Evolutionary conservation across 2,329 filamentous ascomycete genomes (phyloP), one percentile per base, ranked within the genome.

Genomic region (Trichophyton schoenleinii): DNA sequence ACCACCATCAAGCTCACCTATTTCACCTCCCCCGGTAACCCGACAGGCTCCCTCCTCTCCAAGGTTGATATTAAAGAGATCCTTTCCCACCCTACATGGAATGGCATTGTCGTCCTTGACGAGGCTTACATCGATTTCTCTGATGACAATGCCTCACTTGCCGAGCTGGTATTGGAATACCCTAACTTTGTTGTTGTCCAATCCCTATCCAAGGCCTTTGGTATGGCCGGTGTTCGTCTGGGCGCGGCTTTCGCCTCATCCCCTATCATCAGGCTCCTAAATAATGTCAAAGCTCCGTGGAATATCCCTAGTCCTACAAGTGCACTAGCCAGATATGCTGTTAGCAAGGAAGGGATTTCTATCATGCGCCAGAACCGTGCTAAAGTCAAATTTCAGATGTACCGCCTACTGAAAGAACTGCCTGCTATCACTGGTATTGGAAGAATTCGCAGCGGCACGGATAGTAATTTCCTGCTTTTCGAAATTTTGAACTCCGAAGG

Each of bases 161-260:
- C 94, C 28, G 89, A 95, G 74, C 95, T 89, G 87, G 91, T 95
- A 0, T 80, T 83, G 41, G 91, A 96, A 70, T 95, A 88, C 84
- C 91, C 92, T 58, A 99, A 99, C 74, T 80, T 99, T 28, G 91
- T 96, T n/a, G 91, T 99, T 62, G 90, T 97, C 89, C 94, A 99
- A 79, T 99, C 94, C 0, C 81, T 97, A n/a, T 95, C 89, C 69
- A 99, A 99, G 74, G 94, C 91, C 0, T 99, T 99, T 70, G 94
- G 94, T 31, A 83, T 99, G 70, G 94, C 94, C 3, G 94, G 92
- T 58, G 96, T 99, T 71, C 82, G 94, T 15, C 81, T 99, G 0
- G 94, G 94, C 53, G 88, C 86, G 6, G 90, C 89, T 0, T 99
- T 96, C 71, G 83, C 89, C 3, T n/a, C n/a, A n/a, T 82, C 85